A percentile compares a stretch with the other conserved stretches of the same genome.
Evolutionary conservation across 768 basidiomycete species (phyloP).

Genomic region (Panaeolus cyanescens): DNA sequence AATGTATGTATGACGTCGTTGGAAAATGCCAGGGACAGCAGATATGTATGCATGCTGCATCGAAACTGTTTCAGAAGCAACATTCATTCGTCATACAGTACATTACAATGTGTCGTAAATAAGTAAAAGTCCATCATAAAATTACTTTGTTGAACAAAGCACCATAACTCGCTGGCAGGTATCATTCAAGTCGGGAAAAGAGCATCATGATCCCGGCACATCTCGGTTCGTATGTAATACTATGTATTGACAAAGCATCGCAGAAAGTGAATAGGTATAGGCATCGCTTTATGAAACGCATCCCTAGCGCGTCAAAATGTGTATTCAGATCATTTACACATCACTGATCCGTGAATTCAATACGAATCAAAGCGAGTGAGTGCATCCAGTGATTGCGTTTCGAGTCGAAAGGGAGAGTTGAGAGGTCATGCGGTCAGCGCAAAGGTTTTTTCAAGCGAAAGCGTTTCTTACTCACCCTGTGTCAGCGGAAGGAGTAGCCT

Average conservation of each 20-base stretch:
- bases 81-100: not conserved
- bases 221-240: not conserved
- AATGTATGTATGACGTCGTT: not conserved
- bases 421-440: not conserved
- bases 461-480: not conserved
- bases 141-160: too few relatives aligned
- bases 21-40: not conserved
- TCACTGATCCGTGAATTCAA: not conserved
- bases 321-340: not conserved
- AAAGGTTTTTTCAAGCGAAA: not conserved
- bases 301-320: not conserved
- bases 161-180: too few relatives aligned
- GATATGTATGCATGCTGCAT: too few relatives aligned
- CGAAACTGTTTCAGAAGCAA: not conserved
- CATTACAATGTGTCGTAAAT: not conserved
- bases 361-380: not conserved
- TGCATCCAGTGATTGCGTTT: not conserved
- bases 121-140: not conserved
- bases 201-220: not conserved
- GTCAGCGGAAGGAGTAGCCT: not conserved
- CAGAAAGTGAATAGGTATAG: too few relatives aligned
- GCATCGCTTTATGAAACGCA: not conserved
- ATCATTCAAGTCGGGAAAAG: not conserved
- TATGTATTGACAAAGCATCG: too few relatives aligned
- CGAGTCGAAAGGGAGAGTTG: not conserved